phyloP scores from a whole-genome alignment of 1,284 basidiomycete genomes.

The Cutaneotrichosporon sp. region DNA sequence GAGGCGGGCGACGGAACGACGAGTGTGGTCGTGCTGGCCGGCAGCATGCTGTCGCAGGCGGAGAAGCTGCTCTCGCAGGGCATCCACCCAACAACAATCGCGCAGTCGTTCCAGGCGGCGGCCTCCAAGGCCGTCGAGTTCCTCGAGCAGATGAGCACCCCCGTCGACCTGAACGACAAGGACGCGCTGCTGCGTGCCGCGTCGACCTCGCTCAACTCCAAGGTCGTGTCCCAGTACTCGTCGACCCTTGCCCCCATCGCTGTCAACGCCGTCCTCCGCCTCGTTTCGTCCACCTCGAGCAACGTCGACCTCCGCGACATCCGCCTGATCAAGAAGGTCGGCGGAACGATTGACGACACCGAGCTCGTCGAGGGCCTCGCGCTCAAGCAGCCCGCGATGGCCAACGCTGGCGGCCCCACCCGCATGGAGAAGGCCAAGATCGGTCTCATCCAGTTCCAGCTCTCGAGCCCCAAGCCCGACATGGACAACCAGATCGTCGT shows the following conservation, averaged over 20 bases:
- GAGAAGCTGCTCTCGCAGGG: slow-evolving; percentile 96
- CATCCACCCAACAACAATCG: slow-evolving; percentile 96
- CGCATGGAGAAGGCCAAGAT: slow-evolving; percentile 99
- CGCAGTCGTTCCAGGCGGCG: slow-evolving; percentile 92
- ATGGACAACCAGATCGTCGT: slow-evolving; percentile 99
- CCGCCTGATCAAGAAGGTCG: slow-evolving; percentile 96
- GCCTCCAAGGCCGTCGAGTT: slow-evolving; percentile 92
- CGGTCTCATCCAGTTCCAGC: slow-evolving; percentile 97
- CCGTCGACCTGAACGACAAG: slow-evolving; percentile 88
- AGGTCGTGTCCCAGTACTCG: slow-evolving; percentile 99
- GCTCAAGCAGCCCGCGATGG: slow-evolving; percentile 91
- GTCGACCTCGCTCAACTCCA: slow-evolving; percentile 94
- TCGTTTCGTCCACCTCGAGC: slow-evolving; percentile 79
- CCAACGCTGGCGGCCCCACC: slow-evolving; percentile 86
- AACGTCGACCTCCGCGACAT: slow-evolving; percentile 97
- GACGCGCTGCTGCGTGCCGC: slow-evolving; percentile 87
- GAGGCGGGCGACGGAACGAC: slow-evolving; percentile 99
- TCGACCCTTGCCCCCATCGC: slow-evolving; percentile 96
- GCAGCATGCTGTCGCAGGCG: slow-evolving; percentile 86
- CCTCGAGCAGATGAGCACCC: slow-evolving; percentile 87
- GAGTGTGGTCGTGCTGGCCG: slow-evolving; percentile 94
- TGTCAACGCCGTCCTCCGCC: slow-evolving; percentile 89
- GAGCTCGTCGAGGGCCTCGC: slow-evolving; percentile 96
- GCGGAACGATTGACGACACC: slow-evolving; percentile 98
- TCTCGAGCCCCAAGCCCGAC: slow-evolving; percentile 96